Percentiles rank a stretch among this genome's conserved stretches.
Conservation (phyloP, 2,329 filamentous ascomycete species). For the Alternaria gansuensis region DNA sequence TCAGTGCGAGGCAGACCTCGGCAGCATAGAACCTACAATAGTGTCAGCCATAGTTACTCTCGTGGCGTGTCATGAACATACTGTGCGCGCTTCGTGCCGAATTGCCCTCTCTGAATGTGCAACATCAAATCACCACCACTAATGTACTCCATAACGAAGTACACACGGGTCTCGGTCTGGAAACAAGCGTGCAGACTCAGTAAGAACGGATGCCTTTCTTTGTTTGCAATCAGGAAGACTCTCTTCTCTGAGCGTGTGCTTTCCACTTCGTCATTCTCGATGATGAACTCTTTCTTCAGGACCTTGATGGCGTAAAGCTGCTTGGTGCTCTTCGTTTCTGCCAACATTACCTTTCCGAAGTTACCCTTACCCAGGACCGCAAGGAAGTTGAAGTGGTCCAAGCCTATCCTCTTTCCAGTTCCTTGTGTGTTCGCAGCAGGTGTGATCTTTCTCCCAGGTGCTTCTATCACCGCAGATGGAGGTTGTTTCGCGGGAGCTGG, state of each 20-base stretch:
- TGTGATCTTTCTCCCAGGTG: slow-evolving; percentile 64
- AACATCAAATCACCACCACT: slow-evolving; percentile 98
- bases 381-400: slow-evolving; percentile 99
- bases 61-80: slow-evolving; percentile 59
- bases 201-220: slow-evolving; percentile 94
- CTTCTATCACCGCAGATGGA: slow-evolving; percentile 45
- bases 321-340: slow-evolving; percentile 91
- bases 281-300: slow-evolving; percentile 99
- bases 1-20: slow-evolving; percentile 94
- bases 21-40: slow-evolving; percentile 85
- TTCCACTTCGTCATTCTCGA: slow-evolving; percentile 98
- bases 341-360: slow-evolving; percentile 99
- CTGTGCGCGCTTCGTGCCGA: slow-evolving; percentile 95
- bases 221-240: slow-evolving; percentile 96
- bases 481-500: slow-evolving; percentile 46
- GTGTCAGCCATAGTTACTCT: slow-evolving; percentile 24
- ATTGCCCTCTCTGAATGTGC: slow-evolving; percentile 96
- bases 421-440: slow-evolving; percentile 74
- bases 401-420: slow-evolving; percentile 83
- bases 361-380: slow-evolving; percentile 98
- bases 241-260: slow-evolving; percentile 97
- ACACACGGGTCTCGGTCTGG: slow-evolving; percentile 97
- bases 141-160: slow-evolving; percentile 99
- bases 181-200: slow-evolving; percentile 97
- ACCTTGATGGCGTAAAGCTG: slow-evolving; percentile 98